Evolutionary conservation across 202 grass and related monocot species (phyloP).

Genomic region (Carex arenaria): DNA sequence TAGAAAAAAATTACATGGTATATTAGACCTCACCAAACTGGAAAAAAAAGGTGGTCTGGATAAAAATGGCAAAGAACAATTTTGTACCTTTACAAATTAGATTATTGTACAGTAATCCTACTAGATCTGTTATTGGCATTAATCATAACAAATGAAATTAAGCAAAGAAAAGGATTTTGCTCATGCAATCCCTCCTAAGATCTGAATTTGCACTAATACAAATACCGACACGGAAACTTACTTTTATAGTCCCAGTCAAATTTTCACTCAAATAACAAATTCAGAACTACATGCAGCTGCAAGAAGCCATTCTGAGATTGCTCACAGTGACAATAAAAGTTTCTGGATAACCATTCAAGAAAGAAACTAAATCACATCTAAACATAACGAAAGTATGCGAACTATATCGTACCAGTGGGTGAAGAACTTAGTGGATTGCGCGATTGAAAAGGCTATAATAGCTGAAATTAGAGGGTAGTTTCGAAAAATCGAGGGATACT

Average conservation of each 20-base stretch:
- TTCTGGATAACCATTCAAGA: neutral
- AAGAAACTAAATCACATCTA: neutral
- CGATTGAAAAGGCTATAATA: conserved; percentile 53
- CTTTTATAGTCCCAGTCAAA: neutral
- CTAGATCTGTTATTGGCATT: conserved; percentile 12
- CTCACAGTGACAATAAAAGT: neutral
- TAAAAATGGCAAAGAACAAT: neutral
- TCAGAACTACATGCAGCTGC: neutral
- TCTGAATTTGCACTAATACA: neutral
- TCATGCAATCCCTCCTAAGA: neutral
- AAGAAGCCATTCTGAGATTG: neutral
- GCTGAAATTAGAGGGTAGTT: conserved; percentile 75
- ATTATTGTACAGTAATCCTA: neutral
- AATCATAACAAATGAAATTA: neutral
- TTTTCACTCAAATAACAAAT: conserved; percentile 6
- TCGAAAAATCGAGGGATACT: conserved; percentile 25
- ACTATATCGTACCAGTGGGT: conserved; percentile 44
- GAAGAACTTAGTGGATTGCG: conserved; percentile 84
- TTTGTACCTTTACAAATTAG: neutral
- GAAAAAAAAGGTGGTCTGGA: neutral
- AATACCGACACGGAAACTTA: neutral
- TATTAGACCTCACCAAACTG: neutral
- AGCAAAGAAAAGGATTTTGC: neutral
- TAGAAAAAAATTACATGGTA: too few species aligned
- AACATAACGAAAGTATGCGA: neutral